Evolutionary conservation across 2,329 filamentous ascomycete genomes (phyloP).

Genomic region (Monosporascus sp.): DNA sequence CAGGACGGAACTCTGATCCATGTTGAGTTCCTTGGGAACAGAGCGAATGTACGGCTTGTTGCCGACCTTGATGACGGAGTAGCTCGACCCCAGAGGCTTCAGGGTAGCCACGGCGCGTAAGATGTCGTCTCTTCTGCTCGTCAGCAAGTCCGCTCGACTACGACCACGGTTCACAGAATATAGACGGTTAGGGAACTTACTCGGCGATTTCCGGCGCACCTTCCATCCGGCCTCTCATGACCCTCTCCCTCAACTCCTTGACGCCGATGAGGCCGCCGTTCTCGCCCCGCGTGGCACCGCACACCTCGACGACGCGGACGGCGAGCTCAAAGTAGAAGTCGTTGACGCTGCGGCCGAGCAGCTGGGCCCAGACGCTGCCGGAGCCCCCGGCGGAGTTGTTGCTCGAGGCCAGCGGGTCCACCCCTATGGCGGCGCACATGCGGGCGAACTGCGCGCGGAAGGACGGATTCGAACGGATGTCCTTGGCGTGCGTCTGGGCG

Average conservation of each 20-base stretch:
- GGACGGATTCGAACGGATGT: conserved; percentile 90
- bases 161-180: not conserved
- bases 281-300: conserved; percentile 76
- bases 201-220: conserved; percentile 78
- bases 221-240: conserved; percentile 68
- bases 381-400: conserved; percentile 42
- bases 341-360: conserved; percentile 86
- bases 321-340: conserved; percentile 99
- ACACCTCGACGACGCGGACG: conserved; percentile 92
- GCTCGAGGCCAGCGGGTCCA: conserved; percentile 80
- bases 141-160: not conserved
- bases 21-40: conserved; percentile 91
- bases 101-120: conserved; percentile 83
- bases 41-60: conserved; percentile 84
- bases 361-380: conserved; percentile 84
- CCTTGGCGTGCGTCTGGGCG: conserved; percentile 87
- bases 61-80: conserved; percentile 79
- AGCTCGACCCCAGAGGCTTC: conserved; percentile 81
- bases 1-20: conserved; percentile 85
- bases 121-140: conserved; percentile 68
- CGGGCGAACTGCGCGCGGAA: conserved; percentile 97
- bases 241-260: conserved; percentile 70
- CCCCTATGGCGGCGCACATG: conserved; percentile 96
- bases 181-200: conserved; percentile 35
- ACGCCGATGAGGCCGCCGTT: conserved; percentile 91